A percentile compares a stretch with the other conserved stretches of the same genome.
Conservation (phyloP, 2,329 filamentous ascomycete species). For the Aquanectria penicillioides region DNA sequence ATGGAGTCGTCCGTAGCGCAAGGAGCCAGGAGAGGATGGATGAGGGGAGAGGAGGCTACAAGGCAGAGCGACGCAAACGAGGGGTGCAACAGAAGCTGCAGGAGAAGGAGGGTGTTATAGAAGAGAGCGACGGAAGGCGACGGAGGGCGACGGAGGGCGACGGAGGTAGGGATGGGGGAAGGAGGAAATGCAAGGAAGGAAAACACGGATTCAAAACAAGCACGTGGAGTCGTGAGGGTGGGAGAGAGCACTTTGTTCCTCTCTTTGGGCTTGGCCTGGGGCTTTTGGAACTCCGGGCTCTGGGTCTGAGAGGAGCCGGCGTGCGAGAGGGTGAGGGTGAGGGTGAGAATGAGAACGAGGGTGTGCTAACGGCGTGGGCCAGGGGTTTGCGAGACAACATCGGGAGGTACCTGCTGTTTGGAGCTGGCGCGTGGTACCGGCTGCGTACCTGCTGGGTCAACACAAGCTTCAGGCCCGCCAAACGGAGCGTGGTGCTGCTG, state of each 20-base stretch:
- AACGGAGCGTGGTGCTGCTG: slow-evolving; percentile 3
- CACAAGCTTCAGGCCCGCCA: not conserved
- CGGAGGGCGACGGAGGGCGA: slow-evolving; percentile 2
- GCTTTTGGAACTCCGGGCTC: slow-evolving; percentile 15
- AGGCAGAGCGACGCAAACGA: slow-evolving; percentile 24
- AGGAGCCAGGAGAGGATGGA: slow-evolving; percentile 15
- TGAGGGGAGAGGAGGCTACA: slow-evolving; percentile 14
- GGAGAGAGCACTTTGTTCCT: slow-evolving; percentile 19
- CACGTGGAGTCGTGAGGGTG: slow-evolving; percentile 40
- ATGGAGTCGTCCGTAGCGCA: slow-evolving; percentile 7
- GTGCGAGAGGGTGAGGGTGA: slow-evolving; percentile 7
- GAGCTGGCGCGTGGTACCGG: not conserved
- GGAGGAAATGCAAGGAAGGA: slow-evolving; percentile 31
- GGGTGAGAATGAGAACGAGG: too few species aligned
- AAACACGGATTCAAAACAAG: slow-evolving; percentile 41
- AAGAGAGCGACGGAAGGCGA: slow-evolving; percentile 5
- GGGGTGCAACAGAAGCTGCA: slow-evolving; percentile 8
- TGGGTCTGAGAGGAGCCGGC: not conserved
- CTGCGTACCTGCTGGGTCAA: slow-evolving; percentile 5
- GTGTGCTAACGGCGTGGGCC: slow-evolving; percentile 17
- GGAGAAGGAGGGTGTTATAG: not conserved
- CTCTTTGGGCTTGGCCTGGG: slow-evolving; percentile 7
- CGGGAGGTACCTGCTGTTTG: slow-evolving; percentile 14
- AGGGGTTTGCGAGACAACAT: slow-evolving; percentile 15
- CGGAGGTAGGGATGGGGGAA: slow-evolving; percentile 17